Evolutionary conservation across 306 rosid species (phyloP), one percentile per base, ranked within the genome.

Genomic region (Lotus japonicus): DNA sequence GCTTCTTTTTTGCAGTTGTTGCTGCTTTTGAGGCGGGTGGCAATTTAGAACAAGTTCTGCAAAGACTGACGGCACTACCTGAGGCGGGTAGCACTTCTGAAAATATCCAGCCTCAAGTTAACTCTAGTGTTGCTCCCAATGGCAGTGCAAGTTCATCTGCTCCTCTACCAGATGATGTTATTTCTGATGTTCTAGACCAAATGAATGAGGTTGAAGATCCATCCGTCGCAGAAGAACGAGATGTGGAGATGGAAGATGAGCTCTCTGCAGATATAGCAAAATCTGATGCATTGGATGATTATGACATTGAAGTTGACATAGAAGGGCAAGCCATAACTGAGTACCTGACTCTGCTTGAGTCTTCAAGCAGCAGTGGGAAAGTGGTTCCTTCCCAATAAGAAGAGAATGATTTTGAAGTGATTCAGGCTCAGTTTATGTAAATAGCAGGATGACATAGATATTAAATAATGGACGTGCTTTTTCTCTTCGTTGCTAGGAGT

Each of bases 271-370:
- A 77, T 70, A 82, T 82, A 52, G 78, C 68, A 3, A 53, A 69
- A 38, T 46, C 55, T 6, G 80, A 78, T 64, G 75, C 83, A 33
- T 50, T 73, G 10, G 53, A 71, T 52, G 86, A 82, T 62, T 82
- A 82, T 74, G 86, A 82, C 77, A 74, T 77, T 12, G 86, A 78
- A 64, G 80, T 82, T 58, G 74, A 17, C 19, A 50, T 70, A 13
- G 86, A 82, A 70, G 83, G 86, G 42, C 83, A 78, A 31, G 96
- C 98, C 80, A 82, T 92, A 78, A 67, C 61, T 5, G 94, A 92
- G 87, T 92, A 90, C 79, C 54, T 92, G 75, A 78, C 82, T 59
- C 43, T 90, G 67, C 38, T 92, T 62, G 86, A 82, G 21, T 80
- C 90, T 0, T 77, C 82, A 14, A 74, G 66, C 26, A 72, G 46